These are phyloP conservation scores for Trifolium dubium DNA, from an alignment of 306 rosid species.

Conservation along the genomic window DNA sequence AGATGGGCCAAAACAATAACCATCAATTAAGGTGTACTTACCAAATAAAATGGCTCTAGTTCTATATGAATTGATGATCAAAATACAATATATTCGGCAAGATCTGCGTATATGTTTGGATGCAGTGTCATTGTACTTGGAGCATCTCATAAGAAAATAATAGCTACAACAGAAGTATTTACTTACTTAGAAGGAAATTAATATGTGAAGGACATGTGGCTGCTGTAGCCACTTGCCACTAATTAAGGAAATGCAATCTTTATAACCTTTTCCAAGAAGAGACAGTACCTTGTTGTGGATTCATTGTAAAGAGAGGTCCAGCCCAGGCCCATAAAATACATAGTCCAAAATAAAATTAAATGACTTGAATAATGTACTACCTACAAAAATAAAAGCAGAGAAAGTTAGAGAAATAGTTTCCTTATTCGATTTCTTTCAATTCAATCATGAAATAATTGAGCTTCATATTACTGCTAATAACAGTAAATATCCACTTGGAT, in stretches of 20 bases:
- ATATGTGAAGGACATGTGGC: background rate
- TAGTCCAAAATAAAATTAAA: constrained; percentile 3
- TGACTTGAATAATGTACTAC: background rate
- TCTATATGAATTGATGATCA: background rate
- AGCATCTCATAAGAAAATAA: background rate
- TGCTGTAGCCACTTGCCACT: background rate
- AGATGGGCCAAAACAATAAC: no score
- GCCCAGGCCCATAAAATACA: constrained; percentile 13
- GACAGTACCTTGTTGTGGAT: constrained; percentile 9
- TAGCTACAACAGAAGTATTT: background rate
- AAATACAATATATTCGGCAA: background rate
- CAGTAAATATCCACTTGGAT: background rate
- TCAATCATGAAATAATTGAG: constrained; percentile 24
- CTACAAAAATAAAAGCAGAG: background rate
- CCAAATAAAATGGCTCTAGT: no score
- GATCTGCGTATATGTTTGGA: background rate
- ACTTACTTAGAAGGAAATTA: background rate
- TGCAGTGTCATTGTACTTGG: background rate
- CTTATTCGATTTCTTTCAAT: constrained; percentile 22
- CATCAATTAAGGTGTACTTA: no score
- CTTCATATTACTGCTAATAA: background rate
- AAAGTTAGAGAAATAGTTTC: background rate
- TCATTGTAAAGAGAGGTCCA: background rate
- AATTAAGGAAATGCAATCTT: background rate
- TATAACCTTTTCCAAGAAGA: constrained; percentile 13